A percentile compares a stretch with the other conserved stretches of the same genome.
phyloP scores from a whole-genome alignment of 2,329 filamentous ascomycete genomes.

The Aurifilum marmelostoma region DNA sequence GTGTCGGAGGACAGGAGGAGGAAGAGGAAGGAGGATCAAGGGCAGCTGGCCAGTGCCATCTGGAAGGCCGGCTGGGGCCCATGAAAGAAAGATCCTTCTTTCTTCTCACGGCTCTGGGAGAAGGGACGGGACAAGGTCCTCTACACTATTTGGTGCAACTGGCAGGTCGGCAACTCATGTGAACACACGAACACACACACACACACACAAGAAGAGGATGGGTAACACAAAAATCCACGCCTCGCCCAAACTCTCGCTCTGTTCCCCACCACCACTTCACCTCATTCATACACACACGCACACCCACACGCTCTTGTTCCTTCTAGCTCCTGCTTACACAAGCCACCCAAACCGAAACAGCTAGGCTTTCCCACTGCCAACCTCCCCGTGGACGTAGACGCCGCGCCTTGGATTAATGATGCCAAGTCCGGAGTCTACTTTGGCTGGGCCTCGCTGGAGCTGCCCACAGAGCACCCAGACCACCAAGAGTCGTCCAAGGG shows the following conservation, averaged over 20 bases:
- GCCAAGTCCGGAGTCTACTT: constrained; percentile 87
- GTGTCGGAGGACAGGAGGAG: not conserved
- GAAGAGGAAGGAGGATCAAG: not conserved
- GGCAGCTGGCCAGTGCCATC: not conserved
- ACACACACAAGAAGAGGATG: not conserved
- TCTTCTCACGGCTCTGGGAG: not conserved
- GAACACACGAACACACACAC: constrained; percentile 9
- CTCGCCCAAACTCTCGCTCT: constrained; percentile 20
- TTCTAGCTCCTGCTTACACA: constrained; percentile 6
- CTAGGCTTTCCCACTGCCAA: constrained; percentile 98
- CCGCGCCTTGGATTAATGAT: constrained; percentile 62
- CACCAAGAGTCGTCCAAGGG: constrained; percentile 30
- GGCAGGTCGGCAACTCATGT: constrained; percentile 5
- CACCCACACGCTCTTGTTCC: not conserved
- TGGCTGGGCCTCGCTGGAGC: constrained; percentile 79
- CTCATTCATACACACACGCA: constrained; percentile 3
- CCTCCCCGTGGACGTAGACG: constrained; percentile 76
- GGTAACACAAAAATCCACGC: constrained; percentile 8
- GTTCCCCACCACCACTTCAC: no score
- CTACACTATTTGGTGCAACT: not conserved
- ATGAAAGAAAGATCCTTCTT: not conserved
- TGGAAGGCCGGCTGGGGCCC: not conserved
- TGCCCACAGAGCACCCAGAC: constrained; percentile 54
- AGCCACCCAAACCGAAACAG: constrained; percentile 45
- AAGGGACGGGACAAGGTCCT: not conserved